Evolutionary conservation across 495 filamentous ascomycete genomes (phyloP).

Genomic region (Penicillium salamii): DNA sequence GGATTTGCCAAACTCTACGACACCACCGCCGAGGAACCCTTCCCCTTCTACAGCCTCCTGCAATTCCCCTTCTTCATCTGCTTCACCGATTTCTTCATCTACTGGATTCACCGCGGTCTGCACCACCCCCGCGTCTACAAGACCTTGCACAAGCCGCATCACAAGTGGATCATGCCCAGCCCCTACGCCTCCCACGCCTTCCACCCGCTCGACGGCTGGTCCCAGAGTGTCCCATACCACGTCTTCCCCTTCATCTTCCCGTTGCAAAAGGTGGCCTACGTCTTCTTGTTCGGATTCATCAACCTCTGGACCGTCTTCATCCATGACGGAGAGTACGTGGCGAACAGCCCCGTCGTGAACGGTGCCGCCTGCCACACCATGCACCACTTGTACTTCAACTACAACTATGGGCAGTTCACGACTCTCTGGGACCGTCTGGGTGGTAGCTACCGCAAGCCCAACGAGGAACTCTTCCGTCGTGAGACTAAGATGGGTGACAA

Average conservation of each 20-base stretch:
- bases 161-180: conserved; percentile 99
- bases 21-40: conserved; percentile 65
- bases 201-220: conserved; percentile 90
- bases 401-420: conserved; percentile 97
- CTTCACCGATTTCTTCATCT: conserved; percentile 93
- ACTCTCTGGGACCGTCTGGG: conserved; percentile 93
- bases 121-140: conserved; percentile 86
- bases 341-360: conserved; percentile 85
- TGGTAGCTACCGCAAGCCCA: conserved; percentile 85
- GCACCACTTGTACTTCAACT: conserved; percentile 98
- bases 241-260: conserved; percentile 92
- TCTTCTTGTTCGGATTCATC: conserved; percentile 85
- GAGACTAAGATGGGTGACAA: conserved; percentile 83
- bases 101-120: conserved; percentile 89
- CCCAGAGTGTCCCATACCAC: conserved; percentile 92
- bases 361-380: conserved; percentile 95
- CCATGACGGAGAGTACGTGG: conserved; percentile 93
- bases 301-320: conserved; percentile 98
- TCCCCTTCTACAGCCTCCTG: conserved; percentile 70
- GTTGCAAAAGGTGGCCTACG: conserved; percentile 84
- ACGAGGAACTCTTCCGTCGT: conserved; percentile 79
- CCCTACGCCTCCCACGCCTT: conserved; percentile 91
- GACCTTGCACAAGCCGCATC: conserved; percentile 90
- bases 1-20: conserved; percentile 90
- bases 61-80: conserved; percentile 91